Base-by-base conservation (phyloP, 805 yeast species). In the Wickerhamiella allomyrinae region DNA sequence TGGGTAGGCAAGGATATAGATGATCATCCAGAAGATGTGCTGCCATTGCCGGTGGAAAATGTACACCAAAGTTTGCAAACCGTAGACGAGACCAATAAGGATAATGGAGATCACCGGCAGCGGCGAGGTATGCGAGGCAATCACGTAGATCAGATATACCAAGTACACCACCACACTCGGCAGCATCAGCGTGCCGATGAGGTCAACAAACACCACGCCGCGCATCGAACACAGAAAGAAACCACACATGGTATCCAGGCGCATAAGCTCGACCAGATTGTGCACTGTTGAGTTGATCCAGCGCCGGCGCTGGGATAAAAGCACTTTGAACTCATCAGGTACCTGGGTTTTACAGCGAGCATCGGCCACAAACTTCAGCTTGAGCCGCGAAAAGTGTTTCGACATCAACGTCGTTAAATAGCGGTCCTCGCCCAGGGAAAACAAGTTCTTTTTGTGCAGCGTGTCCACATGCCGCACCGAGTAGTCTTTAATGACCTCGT, bases 221-320 rank as follows among this genome's bases (percentile, higher is more conserved):
- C 76, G 68, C 80, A 74, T 74, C 21, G 77, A 69, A 49, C 75
- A 69, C 49, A 73, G 64, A 52, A 70, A 73, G 38, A 77, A 74
- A 39, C 80, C 80, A 60, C 80, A 74, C 64, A 74, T 68, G 46
- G 74, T 74, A 23, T 67, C 64, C 34, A 74, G 69, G 49, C 72
- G 63, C 31, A 73, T 67, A 49, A 74, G 67, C 59, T 74, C 80
- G 55, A 69, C 61, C 55, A 74, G 68, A 51, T 74, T 74, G 57
- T 74, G 80, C 23, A 74, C 77, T 0, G 80, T 74, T 7, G 79
- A 75, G 56, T 74, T 74, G 53, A 74, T 74, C 80, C 80, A 74
- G 48, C 80, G 73, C 67, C 98, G 80, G 66, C 98, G 77, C 65
- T 89, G 98, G 36, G 93, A 75, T 39, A 89, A 81, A 54, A 91